A percentile compares a stretch with the other conserved stretches of the same genome.
These are phyloP conservation scores for Cryptosporidium felis DNA, from an alignment of 169 alveolate genomes.

Conservation along the genomic window DNA sequence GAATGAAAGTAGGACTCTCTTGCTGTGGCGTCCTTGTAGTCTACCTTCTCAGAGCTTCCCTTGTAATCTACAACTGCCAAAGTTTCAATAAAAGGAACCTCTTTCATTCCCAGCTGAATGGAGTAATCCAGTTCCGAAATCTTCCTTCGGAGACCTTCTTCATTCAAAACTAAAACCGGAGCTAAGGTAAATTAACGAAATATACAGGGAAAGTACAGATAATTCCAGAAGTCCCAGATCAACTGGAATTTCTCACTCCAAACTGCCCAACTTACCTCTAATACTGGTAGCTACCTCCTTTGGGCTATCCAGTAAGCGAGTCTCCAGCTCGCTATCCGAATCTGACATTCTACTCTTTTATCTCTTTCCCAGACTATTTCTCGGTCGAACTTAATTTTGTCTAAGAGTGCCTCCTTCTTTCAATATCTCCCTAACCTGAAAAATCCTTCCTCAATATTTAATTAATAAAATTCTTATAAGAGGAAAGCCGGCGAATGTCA, in stretches of 20 bases:
- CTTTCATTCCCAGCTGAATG: not conserved
- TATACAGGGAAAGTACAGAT: too few relatives aligned
- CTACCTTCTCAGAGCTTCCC: slow-evolving; percentile 1
- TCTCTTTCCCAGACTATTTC: not conserved
- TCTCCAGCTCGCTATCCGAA: slow-evolving; percentile 68
- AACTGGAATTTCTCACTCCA: too few relatives aligned
- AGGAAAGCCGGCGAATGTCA: not conserved
- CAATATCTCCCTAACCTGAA: too few relatives aligned
- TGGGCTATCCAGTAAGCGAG: slow-evolving; percentile 34
- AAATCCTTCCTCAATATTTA: too few relatives aligned
- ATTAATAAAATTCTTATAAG: too few relatives aligned
- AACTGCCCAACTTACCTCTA: slow-evolving; percentile 29
- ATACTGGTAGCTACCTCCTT: too few relatives aligned
- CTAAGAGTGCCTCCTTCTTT: too few relatives aligned
- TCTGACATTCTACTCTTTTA: not conserved
- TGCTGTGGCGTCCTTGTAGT: slow-evolving; percentile 22
- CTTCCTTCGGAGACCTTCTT: slow-evolving; percentile 11
- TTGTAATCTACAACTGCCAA: not conserved
- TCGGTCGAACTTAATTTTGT: too few relatives aligned
- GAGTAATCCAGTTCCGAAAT: not conserved
- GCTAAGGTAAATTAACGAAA: too few relatives aligned
- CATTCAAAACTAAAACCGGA: slow-evolving; percentile 17
- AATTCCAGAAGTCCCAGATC: too few relatives aligned
- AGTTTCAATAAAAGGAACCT: slow-evolving; percentile 49
- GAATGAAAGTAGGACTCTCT: slow-evolving; percentile 45